Conservation (phyloP, 1,284 basidiomycete genomes). For the Erythrobasidium hasegawianum region DNA sequence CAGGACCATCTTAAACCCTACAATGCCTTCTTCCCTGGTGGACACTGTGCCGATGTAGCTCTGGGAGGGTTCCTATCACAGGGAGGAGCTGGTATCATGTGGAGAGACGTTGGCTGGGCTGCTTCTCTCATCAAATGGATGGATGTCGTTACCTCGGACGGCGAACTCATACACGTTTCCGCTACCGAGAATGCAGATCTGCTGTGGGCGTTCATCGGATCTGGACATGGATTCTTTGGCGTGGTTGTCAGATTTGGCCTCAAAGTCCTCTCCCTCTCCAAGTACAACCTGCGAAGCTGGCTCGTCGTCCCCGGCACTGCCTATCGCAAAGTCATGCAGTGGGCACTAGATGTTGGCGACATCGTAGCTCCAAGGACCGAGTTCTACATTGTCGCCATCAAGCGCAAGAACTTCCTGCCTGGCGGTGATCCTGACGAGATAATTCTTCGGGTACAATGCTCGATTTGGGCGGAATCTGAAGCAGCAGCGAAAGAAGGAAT, state of each 20-base stretch:
- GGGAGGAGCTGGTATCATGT: slow-evolving; percentile 9
- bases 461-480: background rate
- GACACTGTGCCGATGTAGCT: slow-evolving; percentile 8
- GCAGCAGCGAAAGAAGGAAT: background rate
- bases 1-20: background rate
- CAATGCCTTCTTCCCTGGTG: background rate
- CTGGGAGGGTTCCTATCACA: slow-evolving; percentile 6
- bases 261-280: slow-evolving; percentile 28
- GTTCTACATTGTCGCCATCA: slow-evolving; percentile 6
- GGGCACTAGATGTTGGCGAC: background rate
- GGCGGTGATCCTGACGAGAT: slow-evolving; percentile 6
- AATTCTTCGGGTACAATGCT: background rate
- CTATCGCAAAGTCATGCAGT: background rate
- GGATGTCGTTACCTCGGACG: slow-evolving; percentile 46
- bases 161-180: slow-evolving; percentile 42
- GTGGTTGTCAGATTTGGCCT: slow-evolving; percentile 47
- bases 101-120: slow-evolving; percentile 40
- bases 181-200: slow-evolving; percentile 40
- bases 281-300: slow-evolving; percentile 1
- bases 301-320: background rate
- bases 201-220: slow-evolving; percentile 45
- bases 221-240: slow-evolving; percentile 45
- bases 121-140: slow-evolving; percentile 45
- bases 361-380: background rate
- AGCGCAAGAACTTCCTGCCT: slow-evolving; percentile 3